Evolutionary conservation across 169 alveolate species (phyloP), one percentile per base, ranked within the genome.

Genomic region (Babesia ovis): DNA sequence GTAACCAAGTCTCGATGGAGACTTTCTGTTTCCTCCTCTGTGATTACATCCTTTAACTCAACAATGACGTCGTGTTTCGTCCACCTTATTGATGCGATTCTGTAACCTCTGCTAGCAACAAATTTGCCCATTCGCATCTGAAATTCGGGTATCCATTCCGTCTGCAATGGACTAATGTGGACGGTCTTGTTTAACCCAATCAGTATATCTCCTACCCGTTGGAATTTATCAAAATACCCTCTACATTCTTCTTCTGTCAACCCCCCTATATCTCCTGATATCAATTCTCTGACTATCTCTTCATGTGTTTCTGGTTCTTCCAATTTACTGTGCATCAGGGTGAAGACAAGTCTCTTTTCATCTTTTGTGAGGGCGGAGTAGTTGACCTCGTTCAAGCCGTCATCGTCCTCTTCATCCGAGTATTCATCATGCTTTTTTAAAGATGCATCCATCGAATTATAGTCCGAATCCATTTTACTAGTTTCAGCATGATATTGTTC

Each of bases 61-160:
- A 79, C 55, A 18, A 56, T 46, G 11, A 79, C 35, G 50, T 37
- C 48, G 12, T 50, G 59, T 14, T 79, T 79, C 1, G 86, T 79
- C 82, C 83, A 79, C 31, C 45, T 69, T n/a, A 41, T 46, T 14
- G 77, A 51, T 37, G 82, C n/a, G 8, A 70, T 68, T 50, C 58
- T 45, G 56, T 69, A 43, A 3, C 58, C 55, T 43, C 22, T 55
- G 0, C 27, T 42, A 6, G 70, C 1, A 4, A 79, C 23, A 31
- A 79, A 79, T 25, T 59, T 35, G 16, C 62, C 20, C 1, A 79
- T 68, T 27, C 62, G 43, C 35, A 12, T 1, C n/a, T 79, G 69
- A 11, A 79, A 6, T 18, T 51, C 45, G 12, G 83, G 68, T 34
- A 79, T 68, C 86, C 86, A 79, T 27, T 59, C 54, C 39, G 61